These are phyloP conservation scores for Tilletia walkeri DNA, from an alignment of 1,284 basidiomycete species.

Conservation along the genomic window DNA sequence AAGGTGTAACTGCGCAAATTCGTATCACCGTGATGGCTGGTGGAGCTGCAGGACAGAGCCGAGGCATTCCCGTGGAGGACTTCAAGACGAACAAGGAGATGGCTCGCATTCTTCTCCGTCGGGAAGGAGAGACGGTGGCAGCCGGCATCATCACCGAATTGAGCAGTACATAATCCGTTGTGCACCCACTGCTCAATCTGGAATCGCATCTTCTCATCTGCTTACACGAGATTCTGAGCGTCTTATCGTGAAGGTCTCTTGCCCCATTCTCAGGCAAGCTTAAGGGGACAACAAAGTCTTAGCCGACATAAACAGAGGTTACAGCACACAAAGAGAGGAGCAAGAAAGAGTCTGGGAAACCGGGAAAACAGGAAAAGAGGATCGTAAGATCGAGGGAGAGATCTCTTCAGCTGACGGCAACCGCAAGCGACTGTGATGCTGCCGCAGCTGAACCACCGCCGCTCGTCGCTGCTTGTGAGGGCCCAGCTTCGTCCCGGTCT, in stretches of 20 bases:
- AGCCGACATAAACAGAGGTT: no score
- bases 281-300: no score
- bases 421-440: slow-evolving; percentile 3
- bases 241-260: no score
- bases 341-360: no score
- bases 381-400: background rate
- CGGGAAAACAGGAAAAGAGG: background rate
- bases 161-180: background rate
- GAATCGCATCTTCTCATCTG: background rate
- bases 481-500: background rate
- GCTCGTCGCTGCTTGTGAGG: background rate
- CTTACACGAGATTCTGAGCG: no score
- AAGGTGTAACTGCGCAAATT: slow-evolving; percentile 78
- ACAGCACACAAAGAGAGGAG: no score
- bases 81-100: slow-evolving; percentile 92
- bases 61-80: slow-evolving; percentile 63
- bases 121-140: slow-evolving; percentile 89
- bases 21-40: slow-evolving; percentile 62
- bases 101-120: slow-evolving; percentile 82
- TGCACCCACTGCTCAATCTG: background rate
- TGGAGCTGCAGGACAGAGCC: slow-evolving; percentile 34
- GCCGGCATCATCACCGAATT: slow-evolving; percentile 66
- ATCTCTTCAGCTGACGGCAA: background rate
- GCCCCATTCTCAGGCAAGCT: no score
- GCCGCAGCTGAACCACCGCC: slow-evolving; percentile 3